These are phyloP conservation scores for Sergeia podlipaevii DNA, from an alignment of 208 protist species.

Conservation along the genomic window DNA sequence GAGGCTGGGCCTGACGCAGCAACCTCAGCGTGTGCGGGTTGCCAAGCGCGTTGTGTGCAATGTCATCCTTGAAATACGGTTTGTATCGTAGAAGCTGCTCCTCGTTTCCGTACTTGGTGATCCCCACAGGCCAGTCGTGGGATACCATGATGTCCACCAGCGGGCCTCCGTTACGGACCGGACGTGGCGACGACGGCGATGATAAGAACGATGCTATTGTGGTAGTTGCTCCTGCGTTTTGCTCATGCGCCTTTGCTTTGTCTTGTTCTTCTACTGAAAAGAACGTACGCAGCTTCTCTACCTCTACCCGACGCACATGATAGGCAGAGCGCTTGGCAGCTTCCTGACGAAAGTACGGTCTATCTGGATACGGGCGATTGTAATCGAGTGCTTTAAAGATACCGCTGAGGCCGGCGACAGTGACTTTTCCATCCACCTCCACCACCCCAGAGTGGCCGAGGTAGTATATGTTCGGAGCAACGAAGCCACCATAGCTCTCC, in stretches of 20 bases:
- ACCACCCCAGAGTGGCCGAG: constrained; percentile 94
- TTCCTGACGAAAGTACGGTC: constrained; percentile 45
- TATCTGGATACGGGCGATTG: constrained; percentile 52
- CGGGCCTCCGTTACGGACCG: neutral
- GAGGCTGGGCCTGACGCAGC: constrained; percentile 45
- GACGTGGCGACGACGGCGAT: neutral
- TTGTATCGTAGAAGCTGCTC: constrained; percentile 75
- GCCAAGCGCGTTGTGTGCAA: constrained; percentile 64
- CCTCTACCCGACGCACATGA: constrained; percentile 82
- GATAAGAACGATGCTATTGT: constrained; percentile 5
- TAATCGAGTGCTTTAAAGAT: constrained; percentile 90
- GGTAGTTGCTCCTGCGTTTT: neutral
- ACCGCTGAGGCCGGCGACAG: constrained; percentile 76
- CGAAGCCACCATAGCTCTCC: constrained; percentile 95
- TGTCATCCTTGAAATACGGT: constrained; percentile 85
- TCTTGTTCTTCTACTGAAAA: constrained; percentile 12
- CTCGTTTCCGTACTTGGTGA: constrained; percentile 84
- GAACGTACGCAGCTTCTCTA: constrained; percentile 75
- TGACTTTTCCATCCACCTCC: constrained; percentile 67
- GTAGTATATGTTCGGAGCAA: constrained; percentile 98
- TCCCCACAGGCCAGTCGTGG: constrained; percentile 91
- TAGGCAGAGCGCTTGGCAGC: constrained; percentile 72
- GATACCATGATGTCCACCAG: constrained; percentile 79
- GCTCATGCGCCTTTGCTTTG: neutral
- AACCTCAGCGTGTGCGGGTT: constrained; percentile 80